Evolutionary conservation across 495 filamentous ascomycete genomes (phyloP), one percentile per base, ranked within the genome.

Genomic region (Xylaria telfairii): DNA sequence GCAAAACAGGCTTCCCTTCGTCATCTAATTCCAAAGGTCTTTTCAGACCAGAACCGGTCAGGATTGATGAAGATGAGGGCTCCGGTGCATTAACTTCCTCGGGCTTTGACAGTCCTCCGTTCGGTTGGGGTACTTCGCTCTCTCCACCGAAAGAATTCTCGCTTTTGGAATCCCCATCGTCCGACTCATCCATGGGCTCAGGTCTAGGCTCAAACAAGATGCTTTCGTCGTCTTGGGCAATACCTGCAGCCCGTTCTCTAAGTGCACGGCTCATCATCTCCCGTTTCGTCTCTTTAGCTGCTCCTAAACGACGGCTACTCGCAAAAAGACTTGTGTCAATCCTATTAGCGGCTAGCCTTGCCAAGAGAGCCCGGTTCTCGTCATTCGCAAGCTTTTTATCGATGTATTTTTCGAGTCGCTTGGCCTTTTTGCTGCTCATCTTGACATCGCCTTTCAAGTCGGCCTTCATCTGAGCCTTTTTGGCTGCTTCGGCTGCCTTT

Each of bases 391-490:
- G 83, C 85, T 99, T 99, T 62, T 85, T 96, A 75, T 98, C 95
- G 84, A 99, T 97, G 77, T 99, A 99, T 77, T 98, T 98, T 69
- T 98, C 94, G 42, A 99, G 83, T 47, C 96, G 87, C 82, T 98
- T 98, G 66, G 93, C 88, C 83, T 99, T 99, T 84, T 98, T 97
- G 47, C 88, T 85, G 41, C 91, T 95, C 71, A 97, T 89, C 76
- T 92, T 93, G n/a, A 86, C 81, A 67, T 92, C 87, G n/a, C 90
- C 89, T 69, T 86, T 89, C 56, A 97, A 73, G 72, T 91, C 86
- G 65, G 88, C 82, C 67, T 85, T 84, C 56, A 86, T 68, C 56
- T 77, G 77, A 32, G 80, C 84, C 76, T 89, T 92, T 76, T 87
- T 89, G 69, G 88, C 86, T 75, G 95, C 91, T 67, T 86, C 88